Conservation (phyloP, 768 basidiomycete species). For the Ramaria sp. region DNA sequence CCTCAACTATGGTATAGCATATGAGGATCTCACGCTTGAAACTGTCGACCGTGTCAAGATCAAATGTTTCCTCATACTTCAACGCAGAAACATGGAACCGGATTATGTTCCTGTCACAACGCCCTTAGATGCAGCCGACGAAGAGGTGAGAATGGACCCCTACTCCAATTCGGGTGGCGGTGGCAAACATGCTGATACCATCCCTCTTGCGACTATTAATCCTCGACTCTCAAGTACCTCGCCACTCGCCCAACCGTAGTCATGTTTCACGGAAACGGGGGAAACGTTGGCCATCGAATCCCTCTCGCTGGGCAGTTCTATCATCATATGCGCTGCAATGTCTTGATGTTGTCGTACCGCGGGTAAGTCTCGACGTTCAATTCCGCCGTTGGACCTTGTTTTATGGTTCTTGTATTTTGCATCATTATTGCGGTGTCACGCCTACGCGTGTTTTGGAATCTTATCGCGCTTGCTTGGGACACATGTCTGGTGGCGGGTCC, state of each 20-base stretch:
- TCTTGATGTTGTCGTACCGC: conserved; percentile 88
- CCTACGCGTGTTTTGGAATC: neutral
- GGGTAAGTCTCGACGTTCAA: conserved; percentile 42
- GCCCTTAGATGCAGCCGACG: conserved; percentile 30
- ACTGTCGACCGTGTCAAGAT: conserved; percentile 66
- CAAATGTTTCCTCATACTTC: conserved; percentile 67
- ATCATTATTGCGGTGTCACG: neutral
- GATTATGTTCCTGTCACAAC: neutral
- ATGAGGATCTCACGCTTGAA: conserved; percentile 60
- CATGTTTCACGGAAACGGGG: conserved; percentile 90
- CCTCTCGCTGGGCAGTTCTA: conserved; percentile 80
- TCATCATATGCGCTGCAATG: conserved; percentile 79
- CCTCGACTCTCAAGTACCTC: conserved; percentile 26
- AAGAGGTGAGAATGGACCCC: conserved; percentile 40
- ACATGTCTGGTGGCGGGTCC: too few species aligned
- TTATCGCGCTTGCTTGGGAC: too few species aligned
- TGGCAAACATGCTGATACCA: neutral
- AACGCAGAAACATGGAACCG: conserved; percentile 23
- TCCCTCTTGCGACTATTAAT: neutral
- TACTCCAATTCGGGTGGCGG: neutral
- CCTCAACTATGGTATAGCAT: conserved; percentile 56
- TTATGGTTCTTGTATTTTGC: neutral
- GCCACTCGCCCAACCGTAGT: conserved; percentile 68
- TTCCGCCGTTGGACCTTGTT: neutral
- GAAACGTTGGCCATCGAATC: conserved; percentile 82